A percentile compares a stretch with the other conserved stretches of the same genome.
Conservation (phyloP, 768 basidiomycete species). For the Symmetrospora coprosmae region DNA sequence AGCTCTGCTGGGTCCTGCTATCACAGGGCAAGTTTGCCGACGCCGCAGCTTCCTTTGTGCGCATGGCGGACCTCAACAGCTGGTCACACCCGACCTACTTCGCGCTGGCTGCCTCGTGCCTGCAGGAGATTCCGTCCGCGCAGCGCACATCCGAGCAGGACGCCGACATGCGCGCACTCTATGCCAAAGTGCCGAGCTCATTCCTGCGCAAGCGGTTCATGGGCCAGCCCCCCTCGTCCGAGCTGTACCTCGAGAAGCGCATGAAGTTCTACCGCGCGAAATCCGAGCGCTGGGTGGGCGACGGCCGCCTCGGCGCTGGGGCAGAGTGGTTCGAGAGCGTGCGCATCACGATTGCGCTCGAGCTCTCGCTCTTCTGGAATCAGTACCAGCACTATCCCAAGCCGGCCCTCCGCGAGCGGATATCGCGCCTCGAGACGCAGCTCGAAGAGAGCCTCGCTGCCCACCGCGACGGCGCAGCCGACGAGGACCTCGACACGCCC, state of each 20-base stretch:
- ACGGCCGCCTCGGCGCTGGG: not conserved
- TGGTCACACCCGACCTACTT: slow-evolving; percentile 20
- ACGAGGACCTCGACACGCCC: not conserved
- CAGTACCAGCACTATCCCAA: slow-evolving; percentile 12
- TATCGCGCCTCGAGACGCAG: not conserved
- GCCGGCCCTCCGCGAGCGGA: not conserved
- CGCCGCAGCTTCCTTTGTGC: not conserved
- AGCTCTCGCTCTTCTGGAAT: slow-evolving; percentile 12
- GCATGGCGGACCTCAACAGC: slow-evolving; percentile 8
- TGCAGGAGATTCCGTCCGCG: slow-evolving; percentile 3
- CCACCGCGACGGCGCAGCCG: not conserved
- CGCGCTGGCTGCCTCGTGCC: slow-evolving; percentile 8
- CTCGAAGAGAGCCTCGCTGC: too few species aligned
- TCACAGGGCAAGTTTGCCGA: slow-evolving; percentile 5
- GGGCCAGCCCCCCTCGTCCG: slow-evolving; percentile 15
- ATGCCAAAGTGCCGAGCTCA: slow-evolving; percentile 3
- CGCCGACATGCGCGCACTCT: not conserved
- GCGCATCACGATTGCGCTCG: slow-evolving; percentile 6
- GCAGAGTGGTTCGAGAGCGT: slow-evolving; percentile 18
- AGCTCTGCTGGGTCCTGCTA: slow-evolving; percentile 12
- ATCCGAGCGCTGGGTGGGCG: not conserved
- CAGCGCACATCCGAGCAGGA: not conserved
- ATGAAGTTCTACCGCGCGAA: slow-evolving; percentile 10
- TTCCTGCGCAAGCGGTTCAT: slow-evolving; percentile 9
- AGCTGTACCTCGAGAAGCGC: slow-evolving; percentile 13